Evolutionary conservation across 2,329 filamentous ascomycete genomes (phyloP), one percentile per base, ranked within the genome.

Genomic region (Hansfordia pulvinata): DNA sequence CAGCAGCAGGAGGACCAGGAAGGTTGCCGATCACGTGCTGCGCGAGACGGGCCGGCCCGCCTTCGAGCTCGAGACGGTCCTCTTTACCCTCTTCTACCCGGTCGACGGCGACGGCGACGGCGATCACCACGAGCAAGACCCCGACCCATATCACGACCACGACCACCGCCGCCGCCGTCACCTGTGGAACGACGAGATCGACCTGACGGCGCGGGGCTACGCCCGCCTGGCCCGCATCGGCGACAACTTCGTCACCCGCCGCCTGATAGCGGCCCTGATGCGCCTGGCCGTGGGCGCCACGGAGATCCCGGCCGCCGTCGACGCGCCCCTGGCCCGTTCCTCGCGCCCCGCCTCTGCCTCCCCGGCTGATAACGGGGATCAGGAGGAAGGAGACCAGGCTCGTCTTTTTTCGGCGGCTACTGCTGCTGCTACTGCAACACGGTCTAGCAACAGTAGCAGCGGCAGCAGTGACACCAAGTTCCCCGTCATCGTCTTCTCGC

Each of bases 71-170:
- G 43, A 60, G 30, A 61, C 58, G 2, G 58, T 64, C 4, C 47
- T 66, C 4, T 61, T 65, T 32, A 60, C 60, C 1, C 30, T 66
- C 3, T 65, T 64, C 44, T 64, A 66, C 23, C 62, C 62, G 2
- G 40, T 55, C 5, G 12, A 14, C 14, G 35, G 41, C 6, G 42
- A 49, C 23, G 32, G 27, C 10, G 35, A 35, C 14, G 35, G 40
- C 6, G 35, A 28, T 4, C 34, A 37, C 13, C 36, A 42, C 5
- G 40, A 40, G n/a, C 59, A 64, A 29, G 39, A 44, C 17, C 66
- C 62, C 62, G 44, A 64, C 13, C 46, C 60, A 0, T 48, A 44
- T 3, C 62, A 62, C 0, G 28, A n/a, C n/a, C n/a, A n/a, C n/a
- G n/a, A n/a, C n/a, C n/a, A n/a, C n/a, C n/a, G n/a, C n/a, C n/a